phyloP scores from a whole-genome alignment of 805 yeast species.

The Kluyveromyces siamensis region DNA sequence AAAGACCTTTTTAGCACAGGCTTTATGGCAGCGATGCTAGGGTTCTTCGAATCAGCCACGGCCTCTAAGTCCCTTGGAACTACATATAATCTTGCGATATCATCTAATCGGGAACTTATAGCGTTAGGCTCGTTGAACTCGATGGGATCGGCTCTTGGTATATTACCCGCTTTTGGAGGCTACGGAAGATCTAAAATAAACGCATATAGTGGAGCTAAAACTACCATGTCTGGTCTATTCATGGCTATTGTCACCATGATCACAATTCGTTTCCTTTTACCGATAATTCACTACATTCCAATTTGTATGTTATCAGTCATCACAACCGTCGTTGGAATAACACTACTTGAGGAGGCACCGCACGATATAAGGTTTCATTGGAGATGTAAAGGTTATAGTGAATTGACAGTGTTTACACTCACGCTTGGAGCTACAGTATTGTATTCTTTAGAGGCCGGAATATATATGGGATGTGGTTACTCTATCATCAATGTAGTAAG shows the following conservation, averaged over 20 bases:
- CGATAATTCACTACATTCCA: slow-evolving; percentile 65
- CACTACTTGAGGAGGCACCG: slow-evolving; percentile 78
- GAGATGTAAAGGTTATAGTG: slow-evolving; percentile 66
- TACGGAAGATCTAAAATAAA: slow-evolving; percentile 90
- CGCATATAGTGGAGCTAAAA: slow-evolving; percentile 77
- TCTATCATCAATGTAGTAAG: slow-evolving; percentile 72
- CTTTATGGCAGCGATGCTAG: slow-evolving; percentile 72
- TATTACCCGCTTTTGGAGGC: slow-evolving; percentile 91
- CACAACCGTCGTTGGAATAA: slow-evolving; percentile 67
- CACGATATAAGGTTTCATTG: slow-evolving; percentile 66
- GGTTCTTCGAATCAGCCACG: slow-evolving; percentile 88
- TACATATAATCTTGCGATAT: slow-evolving; percentile 57
- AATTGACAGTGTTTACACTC: slow-evolving; percentile 56
- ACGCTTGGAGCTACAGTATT: slow-evolving; percentile 57
- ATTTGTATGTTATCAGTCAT: slow-evolving; percentile 71
- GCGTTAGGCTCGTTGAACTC: slow-evolving; percentile 78
- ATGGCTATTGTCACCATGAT: slow-evolving; percentile 71
- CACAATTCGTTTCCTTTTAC: slow-evolving; percentile 51
- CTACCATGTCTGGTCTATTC: slow-evolving; percentile 74
- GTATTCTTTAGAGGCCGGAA: slow-evolving; percentile 82
- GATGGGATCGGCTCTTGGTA: slow-evolving; percentile 48
- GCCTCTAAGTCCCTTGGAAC: slow-evolving; percentile 84
- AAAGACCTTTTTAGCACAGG: slow-evolving; percentile 56
- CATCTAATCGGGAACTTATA: slow-evolving; percentile 76
- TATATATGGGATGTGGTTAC: slow-evolving; percentile 75